Evolutionary conservation across 2,329 filamentous ascomycete species (phyloP).

Genomic region (Penicillium sp.): DNA sequence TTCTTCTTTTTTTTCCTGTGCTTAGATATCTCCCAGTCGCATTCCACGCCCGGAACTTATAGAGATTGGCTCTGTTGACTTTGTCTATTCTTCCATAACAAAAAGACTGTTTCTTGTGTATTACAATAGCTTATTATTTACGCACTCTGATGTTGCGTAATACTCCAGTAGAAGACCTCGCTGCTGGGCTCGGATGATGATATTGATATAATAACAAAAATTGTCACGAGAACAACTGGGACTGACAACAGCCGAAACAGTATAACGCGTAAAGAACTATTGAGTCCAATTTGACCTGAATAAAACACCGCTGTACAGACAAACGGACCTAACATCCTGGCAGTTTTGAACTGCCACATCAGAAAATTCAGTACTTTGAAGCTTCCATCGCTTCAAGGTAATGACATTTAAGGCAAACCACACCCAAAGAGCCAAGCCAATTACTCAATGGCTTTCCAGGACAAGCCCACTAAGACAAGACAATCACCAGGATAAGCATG

Average conservation of each 20-base stretch:
- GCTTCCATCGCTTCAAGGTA: background rate
- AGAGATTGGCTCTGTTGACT: background rate
- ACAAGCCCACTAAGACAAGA: background rate
- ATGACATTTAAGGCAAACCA: background rate
- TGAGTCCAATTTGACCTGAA: background rate
- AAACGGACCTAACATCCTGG: background rate
- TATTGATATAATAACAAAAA: background rate
- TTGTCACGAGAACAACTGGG: background rate
- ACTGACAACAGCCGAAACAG: background rate
- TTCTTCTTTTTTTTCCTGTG: constrained; percentile 1
- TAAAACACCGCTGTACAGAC: background rate
- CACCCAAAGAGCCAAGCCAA: background rate
- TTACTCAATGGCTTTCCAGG: background rate
- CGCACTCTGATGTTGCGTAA: too few relatives aligned
- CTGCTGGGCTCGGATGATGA: too few relatives aligned
- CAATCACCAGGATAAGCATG: background rate
- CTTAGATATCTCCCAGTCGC: constrained; percentile 4
- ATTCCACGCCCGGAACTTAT: background rate
- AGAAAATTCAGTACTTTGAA: background rate
- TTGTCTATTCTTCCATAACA: background rate
- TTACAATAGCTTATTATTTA: background rate
- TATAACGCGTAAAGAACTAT: background rate
- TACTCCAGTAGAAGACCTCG: background rate
- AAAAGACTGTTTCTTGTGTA: background rate
- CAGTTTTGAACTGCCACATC: background rate